Percentiles rank a stretch among this genome's conserved stretches.
Evolutionary conservation across 2,329 filamentous ascomycete species (phyloP).

Genomic region (Colletotrichum sp.): DNA sequence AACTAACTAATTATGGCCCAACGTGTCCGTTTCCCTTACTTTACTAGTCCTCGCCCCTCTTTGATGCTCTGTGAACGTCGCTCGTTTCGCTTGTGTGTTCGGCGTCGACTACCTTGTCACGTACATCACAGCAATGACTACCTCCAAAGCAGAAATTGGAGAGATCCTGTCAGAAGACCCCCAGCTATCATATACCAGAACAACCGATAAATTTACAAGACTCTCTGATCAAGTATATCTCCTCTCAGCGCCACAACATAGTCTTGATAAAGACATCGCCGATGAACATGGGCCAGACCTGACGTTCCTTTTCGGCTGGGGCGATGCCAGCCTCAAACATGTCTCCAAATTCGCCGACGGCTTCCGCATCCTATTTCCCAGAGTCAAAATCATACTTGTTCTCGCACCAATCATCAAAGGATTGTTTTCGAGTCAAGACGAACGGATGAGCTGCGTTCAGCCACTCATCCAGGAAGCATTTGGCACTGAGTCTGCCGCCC

Average conservation of each 20-base stretch:
- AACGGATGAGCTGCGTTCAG: constrained; percentile 48
- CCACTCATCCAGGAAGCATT: constrained; percentile 43
- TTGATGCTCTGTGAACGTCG: neutral
- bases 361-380: constrained; percentile 54
- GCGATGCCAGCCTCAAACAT: constrained; percentile 58
- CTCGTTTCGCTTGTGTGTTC: neutral
- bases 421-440: constrained; percentile 45
- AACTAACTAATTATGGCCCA: neutral
- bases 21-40: neutral
- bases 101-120: neutral
- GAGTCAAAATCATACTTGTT: constrained; percentile 53
- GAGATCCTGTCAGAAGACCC: neutral
- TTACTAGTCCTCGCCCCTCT: neutral
- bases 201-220: neutral
- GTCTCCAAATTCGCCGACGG: constrained; percentile 61
- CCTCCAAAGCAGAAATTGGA: neutral
- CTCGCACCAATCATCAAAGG: constrained; percentile 54
- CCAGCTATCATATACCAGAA: neutral
- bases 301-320: constrained; percentile 62
- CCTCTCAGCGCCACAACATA: neutral
- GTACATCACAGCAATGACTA: neutral
- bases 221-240: neutral
- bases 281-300: constrained; percentile 37
- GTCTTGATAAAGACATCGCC: neutral
- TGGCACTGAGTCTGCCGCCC: constrained; percentile 27